phyloP scores from a whole-genome alignment of 2,329 filamentous ascomycete genomes.

The Coniochaeta pulveracea region DNA sequence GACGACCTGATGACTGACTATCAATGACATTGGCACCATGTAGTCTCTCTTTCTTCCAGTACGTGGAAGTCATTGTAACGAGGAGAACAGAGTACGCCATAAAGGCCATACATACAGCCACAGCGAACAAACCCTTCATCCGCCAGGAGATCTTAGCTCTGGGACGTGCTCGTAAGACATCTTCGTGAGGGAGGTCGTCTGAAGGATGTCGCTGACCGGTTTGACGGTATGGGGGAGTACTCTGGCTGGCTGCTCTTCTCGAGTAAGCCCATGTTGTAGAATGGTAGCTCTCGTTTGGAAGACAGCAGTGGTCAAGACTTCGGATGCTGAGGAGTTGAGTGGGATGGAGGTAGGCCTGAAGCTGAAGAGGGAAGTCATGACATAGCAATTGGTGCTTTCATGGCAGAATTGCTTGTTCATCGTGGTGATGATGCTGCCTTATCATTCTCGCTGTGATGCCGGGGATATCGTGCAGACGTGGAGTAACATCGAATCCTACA shows the following conservation, averaged over 20 bases:
- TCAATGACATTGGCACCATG: slow-evolving; percentile 13
- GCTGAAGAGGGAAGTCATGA: background rate
- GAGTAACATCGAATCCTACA: too few species aligned
- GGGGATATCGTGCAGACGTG: too few species aligned
- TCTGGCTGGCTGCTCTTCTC: slow-evolving; percentile 1
- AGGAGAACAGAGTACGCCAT: slow-evolving; percentile 10
- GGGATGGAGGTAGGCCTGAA: background rate
- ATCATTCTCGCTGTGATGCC: background rate
- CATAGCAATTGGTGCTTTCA: background rate
- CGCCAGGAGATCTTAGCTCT: background rate
- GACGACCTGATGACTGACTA: too few species aligned
- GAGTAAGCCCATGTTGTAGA: background rate
- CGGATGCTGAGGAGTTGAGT: background rate
- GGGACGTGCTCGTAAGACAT: slow-evolving; percentile 6
- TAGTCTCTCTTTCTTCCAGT: slow-evolving; percentile 10
- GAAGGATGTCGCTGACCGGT: background rate
- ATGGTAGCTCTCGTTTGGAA: background rate
- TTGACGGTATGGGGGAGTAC: background rate
- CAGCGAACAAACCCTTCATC: slow-evolving; percentile 2
- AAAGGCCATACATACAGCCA: slow-evolving; percentile 6
- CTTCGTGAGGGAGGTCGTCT: background rate
- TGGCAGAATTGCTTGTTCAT: background rate
- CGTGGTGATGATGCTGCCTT: background rate
- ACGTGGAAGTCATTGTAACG: slow-evolving; percentile 9
- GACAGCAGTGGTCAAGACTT: background rate